These are phyloP conservation scores for Coemansia sp. DNA, from an alignment of 192 early-diverging fungal genomes.

Conservation along the genomic window DNA sequence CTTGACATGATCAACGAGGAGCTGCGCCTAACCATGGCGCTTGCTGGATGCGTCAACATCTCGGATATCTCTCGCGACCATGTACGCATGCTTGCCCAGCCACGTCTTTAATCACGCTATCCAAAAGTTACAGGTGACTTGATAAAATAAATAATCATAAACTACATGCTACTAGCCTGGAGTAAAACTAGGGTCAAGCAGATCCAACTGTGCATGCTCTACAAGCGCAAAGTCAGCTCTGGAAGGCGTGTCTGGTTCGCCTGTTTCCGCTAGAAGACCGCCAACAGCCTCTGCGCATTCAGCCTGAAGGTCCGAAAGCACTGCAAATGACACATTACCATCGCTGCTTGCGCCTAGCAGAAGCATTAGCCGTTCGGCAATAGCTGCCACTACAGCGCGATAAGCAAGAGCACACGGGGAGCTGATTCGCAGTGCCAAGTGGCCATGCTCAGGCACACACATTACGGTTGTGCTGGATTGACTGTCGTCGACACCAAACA, in stretches of 20 bases:
- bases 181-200: not conserved
- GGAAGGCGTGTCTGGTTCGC: not conserved
- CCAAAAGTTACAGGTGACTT: too few species aligned
- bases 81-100: conserved; percentile 10
- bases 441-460: conserved; percentile 29
- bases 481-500: not conserved
- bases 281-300: not conserved
- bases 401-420: conserved; percentile 8
- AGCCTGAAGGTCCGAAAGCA: not conserved
- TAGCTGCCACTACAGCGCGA: conserved; percentile 17
- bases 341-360: not conserved
- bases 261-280: not conserved
- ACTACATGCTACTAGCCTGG: not conserved
- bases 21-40: conserved; percentile 77
- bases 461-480: conserved; percentile 13
- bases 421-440: conserved; percentile 23
- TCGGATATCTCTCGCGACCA: conserved; percentile 31
- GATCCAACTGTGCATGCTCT: not conserved
- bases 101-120: conserved; percentile 1
- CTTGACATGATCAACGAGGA: conserved; percentile 82
- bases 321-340: not conserved
- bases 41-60: conserved; percentile 56
- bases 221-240: not conserved
- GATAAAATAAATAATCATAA: too few species aligned
- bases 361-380: conserved; percentile 18